These are phyloP conservation scores for Globisporangium uncinulatum DNA, from an alignment of 352 stramenopile species.

Conservation along the genomic window DNA sequence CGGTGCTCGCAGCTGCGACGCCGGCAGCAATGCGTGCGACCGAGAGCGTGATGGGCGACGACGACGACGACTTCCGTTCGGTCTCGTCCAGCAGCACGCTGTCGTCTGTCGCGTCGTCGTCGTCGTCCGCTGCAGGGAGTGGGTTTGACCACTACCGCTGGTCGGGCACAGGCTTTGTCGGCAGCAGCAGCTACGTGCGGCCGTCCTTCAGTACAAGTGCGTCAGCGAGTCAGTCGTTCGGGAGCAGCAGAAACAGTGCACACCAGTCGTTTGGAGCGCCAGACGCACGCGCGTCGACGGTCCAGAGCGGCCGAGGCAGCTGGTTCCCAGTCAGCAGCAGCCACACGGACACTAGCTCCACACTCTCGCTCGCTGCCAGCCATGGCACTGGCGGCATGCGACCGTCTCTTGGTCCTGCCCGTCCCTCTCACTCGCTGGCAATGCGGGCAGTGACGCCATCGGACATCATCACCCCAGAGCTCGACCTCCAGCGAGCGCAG, in stretches of 20 bases:
- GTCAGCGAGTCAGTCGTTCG: background rate
- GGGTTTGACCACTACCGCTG: conserved; percentile 46
- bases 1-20: conserved; percentile 45
- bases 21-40: conserved; percentile 37
- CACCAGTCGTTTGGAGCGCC: conserved; percentile 28
- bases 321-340: conserved; percentile 47
- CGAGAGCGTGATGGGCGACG: conserved; percentile 65
- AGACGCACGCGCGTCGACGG: conserved; percentile 1
- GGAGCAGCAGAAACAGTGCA: too few species aligned
- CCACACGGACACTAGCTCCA: background rate
- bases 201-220: conserved; percentile 15
- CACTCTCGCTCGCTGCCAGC: conserved; percentile 4
- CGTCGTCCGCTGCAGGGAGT: conserved; percentile 24
- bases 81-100: conserved; percentile 63
- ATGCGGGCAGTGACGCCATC: conserved; percentile 66
- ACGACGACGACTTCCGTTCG: conserved; percentile 76
- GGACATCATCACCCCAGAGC: conserved; percentile 56
- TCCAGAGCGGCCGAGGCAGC: conserved; percentile 26
- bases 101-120: conserved; percentile 44
- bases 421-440: conserved; percentile 11
- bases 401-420: conserved; percentile 26
- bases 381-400: conserved; percentile 11
- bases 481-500: conserved; percentile 68
- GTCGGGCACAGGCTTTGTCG: conserved; percentile 76
- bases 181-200: conserved; percentile 50